Evolutionary conservation across 2,329 filamentous ascomycete genomes (phyloP).

Genomic region (Bipolaris bicolor): DNA sequence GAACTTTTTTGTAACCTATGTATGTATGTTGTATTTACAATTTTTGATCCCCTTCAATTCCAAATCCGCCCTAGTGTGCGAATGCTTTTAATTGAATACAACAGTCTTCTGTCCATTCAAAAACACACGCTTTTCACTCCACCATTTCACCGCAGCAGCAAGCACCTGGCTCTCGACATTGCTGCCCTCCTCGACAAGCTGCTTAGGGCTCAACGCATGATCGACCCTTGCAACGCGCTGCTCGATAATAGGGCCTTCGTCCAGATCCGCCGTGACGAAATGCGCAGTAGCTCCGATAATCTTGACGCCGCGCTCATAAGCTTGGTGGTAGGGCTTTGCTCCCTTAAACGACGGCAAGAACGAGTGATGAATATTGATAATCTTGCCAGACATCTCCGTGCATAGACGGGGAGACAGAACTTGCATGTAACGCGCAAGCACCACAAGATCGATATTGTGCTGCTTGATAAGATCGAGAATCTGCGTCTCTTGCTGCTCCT

Average conservation of each 20-base stretch:
- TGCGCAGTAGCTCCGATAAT: slow-evolving; percentile 87
- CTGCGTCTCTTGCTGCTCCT: slow-evolving; percentile 72
- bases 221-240: slow-evolving; percentile 79
- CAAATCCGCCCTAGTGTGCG: neutral
- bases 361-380: slow-evolving; percentile 91
- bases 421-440: slow-evolving; percentile 87
- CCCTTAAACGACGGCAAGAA: slow-evolving; percentile 90
- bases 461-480: slow-evolving; percentile 73
- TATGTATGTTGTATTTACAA: no score
- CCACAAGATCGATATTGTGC: slow-evolving; percentile 77
- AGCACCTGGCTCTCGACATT: slow-evolving; percentile 85
- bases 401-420: slow-evolving; percentile 78
- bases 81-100: slow-evolving; percentile 63
- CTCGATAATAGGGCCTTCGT: slow-evolving; percentile 88
- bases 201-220: slow-evolving; percentile 76
- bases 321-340: slow-evolving; percentile 87
- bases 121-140: slow-evolving; percentile 77
- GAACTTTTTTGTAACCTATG: no score
- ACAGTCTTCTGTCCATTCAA: slow-evolving; percentile 81
- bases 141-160: slow-evolving; percentile 83
- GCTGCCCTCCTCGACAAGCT: slow-evolving; percentile 78
- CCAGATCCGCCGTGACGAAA: slow-evolving; percentile 83
- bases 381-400: slow-evolving; percentile 78
- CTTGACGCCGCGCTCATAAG: slow-evolving; percentile 84
- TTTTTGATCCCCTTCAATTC: no score